phyloP scores from a whole-genome alignment of 2,329 filamentous ascomycete species.

The Plectosphaerella sp. region DNA sequence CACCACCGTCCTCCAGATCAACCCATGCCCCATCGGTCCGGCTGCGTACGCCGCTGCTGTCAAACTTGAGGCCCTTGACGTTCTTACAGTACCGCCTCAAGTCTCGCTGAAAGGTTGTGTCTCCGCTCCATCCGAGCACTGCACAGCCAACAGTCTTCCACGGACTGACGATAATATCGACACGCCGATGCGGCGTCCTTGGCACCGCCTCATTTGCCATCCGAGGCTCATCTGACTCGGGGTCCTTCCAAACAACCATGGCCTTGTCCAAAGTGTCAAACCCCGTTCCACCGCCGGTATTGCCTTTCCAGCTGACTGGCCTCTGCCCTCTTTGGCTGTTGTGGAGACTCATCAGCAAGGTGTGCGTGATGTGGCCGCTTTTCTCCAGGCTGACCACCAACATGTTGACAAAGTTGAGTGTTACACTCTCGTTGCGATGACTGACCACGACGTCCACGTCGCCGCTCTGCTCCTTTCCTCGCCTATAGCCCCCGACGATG shows the following conservation, averaged over 20 bases:
- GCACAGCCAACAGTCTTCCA: constrained; percentile 90
- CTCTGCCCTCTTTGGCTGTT: constrained; percentile 69
- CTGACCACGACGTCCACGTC: constrained; percentile 86
- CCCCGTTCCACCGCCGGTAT: constrained; percentile 43
- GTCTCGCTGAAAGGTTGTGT: constrained; percentile 86
- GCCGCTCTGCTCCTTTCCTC: constrained; percentile 68
- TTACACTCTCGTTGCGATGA: constrained; percentile 67
- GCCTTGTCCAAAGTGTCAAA: constrained; percentile 93
- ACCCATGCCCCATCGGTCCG: constrained; percentile 62
- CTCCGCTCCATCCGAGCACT: constrained; percentile 82
- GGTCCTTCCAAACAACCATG: constrained; percentile 86
- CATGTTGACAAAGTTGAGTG: constrained; percentile 65
- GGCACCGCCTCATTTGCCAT: background rate
- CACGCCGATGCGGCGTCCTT: constrained; percentile 65
- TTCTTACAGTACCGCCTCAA: constrained; percentile 75
- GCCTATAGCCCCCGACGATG: constrained; percentile 76
- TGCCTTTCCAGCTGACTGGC: constrained; percentile 49
- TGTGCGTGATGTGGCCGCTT: constrained; percentile 73
- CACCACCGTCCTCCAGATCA: constrained; percentile 58
- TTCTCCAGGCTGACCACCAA: constrained; percentile 68
- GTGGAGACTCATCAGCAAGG: constrained; percentile 63
- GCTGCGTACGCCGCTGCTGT: constrained; percentile 79
- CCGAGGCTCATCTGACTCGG: constrained; percentile 19
- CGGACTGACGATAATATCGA: constrained; percentile 87
- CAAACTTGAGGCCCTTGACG: constrained; percentile 74